Conservation (phyloP, 805 yeast species). For the Starmerella ratchasimensis region DNA sequence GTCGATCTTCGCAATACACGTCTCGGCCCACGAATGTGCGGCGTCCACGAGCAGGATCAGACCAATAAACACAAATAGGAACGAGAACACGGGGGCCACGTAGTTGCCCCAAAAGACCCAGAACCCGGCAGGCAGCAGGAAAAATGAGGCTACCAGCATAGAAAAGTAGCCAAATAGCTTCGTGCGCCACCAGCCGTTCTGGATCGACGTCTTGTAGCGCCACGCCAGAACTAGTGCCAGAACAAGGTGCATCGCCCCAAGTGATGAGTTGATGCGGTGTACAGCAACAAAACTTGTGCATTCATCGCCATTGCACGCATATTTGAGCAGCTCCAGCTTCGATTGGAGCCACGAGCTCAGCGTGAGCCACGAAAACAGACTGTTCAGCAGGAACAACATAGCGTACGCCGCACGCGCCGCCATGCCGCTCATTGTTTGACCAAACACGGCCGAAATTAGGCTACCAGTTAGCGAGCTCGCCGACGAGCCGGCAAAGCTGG, state of each 20-base stretch:
- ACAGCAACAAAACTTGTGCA: conserved; percentile 91
- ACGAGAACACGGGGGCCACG: conserved; percentile 71
- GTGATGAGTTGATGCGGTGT: conserved; percentile 78
- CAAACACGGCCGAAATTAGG: conserved; percentile 20
- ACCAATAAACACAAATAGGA: conserved; percentile 78
- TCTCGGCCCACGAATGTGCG: conserved; percentile 98
- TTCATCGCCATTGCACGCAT: conserved; percentile 65
- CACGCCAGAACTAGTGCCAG: conserved; percentile 51
- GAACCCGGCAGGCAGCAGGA: conserved; percentile 72
- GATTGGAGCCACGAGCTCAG: conserved; percentile 65
- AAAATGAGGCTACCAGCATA: conserved; percentile 52
- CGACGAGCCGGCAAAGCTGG: conserved; percentile 74
- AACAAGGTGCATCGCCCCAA: conserved; percentile 63
- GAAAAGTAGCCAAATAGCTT: conserved; percentile 37
- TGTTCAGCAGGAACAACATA: conserved; percentile 55
- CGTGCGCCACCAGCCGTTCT: conserved; percentile 83
- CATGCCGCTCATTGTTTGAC: conserved; percentile 56
- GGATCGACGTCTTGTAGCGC: conserved; percentile 62
- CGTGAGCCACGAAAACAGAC: conserved; percentile 83
- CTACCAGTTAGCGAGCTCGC: conserved; percentile 53
- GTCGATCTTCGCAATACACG: conserved; percentile 81
- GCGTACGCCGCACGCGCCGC: conserved; percentile 86
- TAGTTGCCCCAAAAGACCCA: conserved; percentile 85
- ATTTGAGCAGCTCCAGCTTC: conserved; percentile 57
- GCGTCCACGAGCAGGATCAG: conserved; percentile 82